Percentiles rank a stretch among this genome's conserved stretches.
Evolutionary conservation across 306 rosid species (phyloP).

Genomic region (Mucuna pruriens): DNA sequence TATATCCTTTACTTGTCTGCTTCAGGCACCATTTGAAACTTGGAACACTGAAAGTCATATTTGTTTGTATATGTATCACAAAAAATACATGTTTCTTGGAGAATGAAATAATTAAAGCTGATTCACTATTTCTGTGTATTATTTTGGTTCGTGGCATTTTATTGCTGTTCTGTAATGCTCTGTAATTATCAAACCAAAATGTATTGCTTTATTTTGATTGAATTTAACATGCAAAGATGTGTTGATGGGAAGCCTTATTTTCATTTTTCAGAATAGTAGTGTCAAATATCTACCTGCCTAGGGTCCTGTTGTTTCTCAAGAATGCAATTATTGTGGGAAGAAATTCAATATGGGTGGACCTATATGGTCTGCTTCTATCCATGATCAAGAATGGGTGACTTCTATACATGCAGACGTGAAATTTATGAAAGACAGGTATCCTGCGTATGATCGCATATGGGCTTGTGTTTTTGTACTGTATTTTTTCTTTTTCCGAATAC

Average conservation of each 20-base stretch:
- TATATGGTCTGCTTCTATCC: conserved; percentile 87
- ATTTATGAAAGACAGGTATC: conserved; percentile 69
- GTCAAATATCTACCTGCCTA: no score
- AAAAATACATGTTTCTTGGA: no score
- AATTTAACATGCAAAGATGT: not conserved
- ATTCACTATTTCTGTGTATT: no score
- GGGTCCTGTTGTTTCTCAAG: not conserved
- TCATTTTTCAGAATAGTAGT: conserved; percentile 62
- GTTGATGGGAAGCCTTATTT: not conserved
- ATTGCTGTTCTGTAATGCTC: no score
- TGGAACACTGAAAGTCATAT: no score
- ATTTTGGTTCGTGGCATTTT: no score
- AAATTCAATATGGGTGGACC: conserved; percentile 93
- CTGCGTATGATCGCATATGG: conserved; percentile 63
- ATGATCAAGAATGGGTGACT: conserved; percentile 81
- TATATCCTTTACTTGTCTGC: no score
- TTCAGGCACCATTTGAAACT: no score
- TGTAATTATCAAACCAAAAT: no score
- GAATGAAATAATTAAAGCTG: no score
- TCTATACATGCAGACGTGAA: conserved; percentile 72
- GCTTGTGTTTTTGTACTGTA: conserved; percentile 35
- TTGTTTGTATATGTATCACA: no score
- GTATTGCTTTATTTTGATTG: not conserved
- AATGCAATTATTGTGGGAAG: conserved; percentile 65
- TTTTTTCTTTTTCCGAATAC: not conserved